Evolutionary conservation across 2,329 filamentous ascomycete species (phyloP).

Genomic region (Hypoxylon sp.): DNA sequence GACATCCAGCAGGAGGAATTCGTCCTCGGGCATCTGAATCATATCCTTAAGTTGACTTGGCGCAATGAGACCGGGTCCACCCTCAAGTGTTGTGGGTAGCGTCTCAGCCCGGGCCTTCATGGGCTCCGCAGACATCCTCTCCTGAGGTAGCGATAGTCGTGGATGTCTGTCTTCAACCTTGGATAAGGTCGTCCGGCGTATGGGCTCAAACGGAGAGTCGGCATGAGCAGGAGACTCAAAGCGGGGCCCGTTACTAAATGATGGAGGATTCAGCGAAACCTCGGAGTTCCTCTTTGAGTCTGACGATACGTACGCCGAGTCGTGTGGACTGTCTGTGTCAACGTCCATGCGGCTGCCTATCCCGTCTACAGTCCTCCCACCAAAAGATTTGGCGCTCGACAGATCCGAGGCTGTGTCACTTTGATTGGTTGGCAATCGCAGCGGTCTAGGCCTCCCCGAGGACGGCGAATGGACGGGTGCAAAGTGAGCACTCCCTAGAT

Average conservation of each 20-base stretch:
- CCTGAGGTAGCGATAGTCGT: conserved; percentile 65
- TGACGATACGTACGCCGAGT: conserved; percentile 66
- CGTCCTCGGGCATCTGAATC: conserved; percentile 57
- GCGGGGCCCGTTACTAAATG: conserved; percentile 57
- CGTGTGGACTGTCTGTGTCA: conserved; percentile 60
- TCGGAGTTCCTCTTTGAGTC: conserved; percentile 67
- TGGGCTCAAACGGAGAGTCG: conserved; percentile 51
- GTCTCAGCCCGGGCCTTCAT: conserved; percentile 60
- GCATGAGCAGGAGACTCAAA: conserved; percentile 59
- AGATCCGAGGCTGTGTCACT: conserved; percentile 57
- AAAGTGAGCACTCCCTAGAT: conserved; percentile 61
- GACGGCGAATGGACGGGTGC: conserved; percentile 50
- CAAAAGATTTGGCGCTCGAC: conserved; percentile 42
- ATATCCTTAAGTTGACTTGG: conserved; percentile 67
- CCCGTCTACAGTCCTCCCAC: conserved; percentile 40
- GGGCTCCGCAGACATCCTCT: conserved; percentile 53
- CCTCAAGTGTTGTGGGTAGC: conserved; percentile 62
- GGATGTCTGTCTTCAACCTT: conserved; percentile 64
- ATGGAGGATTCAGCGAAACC: conserved; percentile 58
- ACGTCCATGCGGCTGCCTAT: conserved; percentile 55
- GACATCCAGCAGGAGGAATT: conserved; percentile 82
- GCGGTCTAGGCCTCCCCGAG: conserved; percentile 56
- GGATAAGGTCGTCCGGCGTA: conserved; percentile 52
- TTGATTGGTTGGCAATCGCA: conserved; percentile 62
- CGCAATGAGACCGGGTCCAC: conserved; percentile 64